Base-by-base conservation (phyloP, 345 rosid species). In the Citrus glauca region DNA sequence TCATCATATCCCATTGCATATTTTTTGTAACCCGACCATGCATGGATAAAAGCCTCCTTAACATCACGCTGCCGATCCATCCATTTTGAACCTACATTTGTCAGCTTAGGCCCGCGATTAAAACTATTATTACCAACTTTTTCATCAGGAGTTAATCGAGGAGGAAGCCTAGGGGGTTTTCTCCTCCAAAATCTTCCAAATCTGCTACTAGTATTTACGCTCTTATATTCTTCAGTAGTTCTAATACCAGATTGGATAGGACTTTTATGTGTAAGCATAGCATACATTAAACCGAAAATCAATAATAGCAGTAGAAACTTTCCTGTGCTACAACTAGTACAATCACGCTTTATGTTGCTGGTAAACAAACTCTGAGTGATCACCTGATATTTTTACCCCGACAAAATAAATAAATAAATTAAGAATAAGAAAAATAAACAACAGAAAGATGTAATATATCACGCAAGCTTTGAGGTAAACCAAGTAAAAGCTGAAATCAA, bases 21-120 rank as follows among this genome's bases (percentile, higher is more conserved):
- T 81, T 87, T 91, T 83, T 87, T 91, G 79, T 96, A 96, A 67
- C 99, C 99, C 65, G 93, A 89, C 98, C 99, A 96, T 22, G 98
- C 98, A 82, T 92, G 88, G 77, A 88, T 77, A 83, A 96, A 96
- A 80, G 99, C 95, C 27, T 90, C 91, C 83, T 91, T 91, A 69
- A 96, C 98, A 62, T 75, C 90, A 59, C 86, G 87, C 79, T 92
- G 94, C 75, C 94, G 89, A 19, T 78, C 91, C 76, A 71, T 78
- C 99, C 98, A 96, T 84, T 81, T 79, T 24, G 85, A 84, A 72
- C 86, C 88, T 37, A 71, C 68, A 72, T 73, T 82, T 33, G 77
- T 32, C 63, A 74, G 77, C 45, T 59, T 74, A 2, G 82, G 64
- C 73, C 83, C 88, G 55, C 78, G 78, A 71, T 11, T 65, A 11